These are phyloP conservation scores for Coleophoma eucalyptorum DNA, from an alignment of 2,329 filamentous ascomycete species.

Conservation along the genomic window DNA sequence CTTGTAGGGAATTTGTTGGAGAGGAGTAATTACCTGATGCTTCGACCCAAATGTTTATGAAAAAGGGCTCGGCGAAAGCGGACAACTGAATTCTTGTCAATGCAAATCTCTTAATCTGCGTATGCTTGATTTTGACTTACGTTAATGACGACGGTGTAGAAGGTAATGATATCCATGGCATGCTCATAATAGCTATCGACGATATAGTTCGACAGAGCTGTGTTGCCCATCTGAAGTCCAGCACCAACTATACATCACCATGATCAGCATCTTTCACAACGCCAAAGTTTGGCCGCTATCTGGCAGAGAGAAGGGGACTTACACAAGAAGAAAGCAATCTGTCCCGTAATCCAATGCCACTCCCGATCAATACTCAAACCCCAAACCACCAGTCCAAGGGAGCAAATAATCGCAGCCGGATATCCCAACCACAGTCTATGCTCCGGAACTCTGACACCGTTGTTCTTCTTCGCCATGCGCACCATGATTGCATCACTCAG, in stretches of 20 bases:
- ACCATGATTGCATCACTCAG: constrained; percentile 48
- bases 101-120: constrained; percentile 23
- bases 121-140: constrained; percentile 30
- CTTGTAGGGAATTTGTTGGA: neutral
- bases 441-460: constrained; percentile 41
- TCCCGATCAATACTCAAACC: constrained; percentile 47
- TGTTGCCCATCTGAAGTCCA: constrained; percentile 54
- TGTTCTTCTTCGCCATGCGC: constrained; percentile 38
- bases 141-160: constrained; percentile 51
- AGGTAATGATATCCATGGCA: constrained; percentile 49
- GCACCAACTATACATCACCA: constrained; percentile 37
- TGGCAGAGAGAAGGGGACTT: constrained; percentile 16
- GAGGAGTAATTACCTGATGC: constrained; percentile 5
- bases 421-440: constrained; percentile 54
- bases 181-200: constrained; percentile 53
- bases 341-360: constrained; percentile 54
- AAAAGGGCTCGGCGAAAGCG: constrained; percentile 19
- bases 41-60: constrained; percentile 23
- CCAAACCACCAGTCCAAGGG: constrained; percentile 49
- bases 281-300: too few species aligned
- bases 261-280: neutral
- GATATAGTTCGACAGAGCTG: constrained; percentile 46
- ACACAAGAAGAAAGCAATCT: constrained; percentile 52
- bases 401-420: constrained; percentile 43
- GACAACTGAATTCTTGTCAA: constrained; percentile 4